Base-by-base conservation (phyloP, 352 stramenopile species). In the Globisporangium ultimum region DNA sequence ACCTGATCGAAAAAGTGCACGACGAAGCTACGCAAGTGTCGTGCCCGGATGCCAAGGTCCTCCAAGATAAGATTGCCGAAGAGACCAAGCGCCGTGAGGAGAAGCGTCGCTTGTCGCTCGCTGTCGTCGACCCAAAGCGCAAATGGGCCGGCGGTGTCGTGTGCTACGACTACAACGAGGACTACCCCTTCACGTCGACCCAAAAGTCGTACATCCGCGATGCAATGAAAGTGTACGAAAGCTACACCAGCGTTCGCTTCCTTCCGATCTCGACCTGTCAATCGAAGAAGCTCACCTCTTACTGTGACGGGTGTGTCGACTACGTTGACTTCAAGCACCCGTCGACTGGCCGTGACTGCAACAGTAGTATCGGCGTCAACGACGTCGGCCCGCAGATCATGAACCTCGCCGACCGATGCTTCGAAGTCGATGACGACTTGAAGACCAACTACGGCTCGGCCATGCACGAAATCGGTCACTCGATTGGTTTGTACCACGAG, bases 381-480 rank as follows among this genome's bases (percentile, higher is more conserved):
- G 65, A 76, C 38, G 72, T 78, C 2, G 79, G 81, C 0, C 57
- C 73, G 11, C 81, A 91, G 66, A 74, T 76, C 57, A 87, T 91
- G 77, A 84, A 87, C 65, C 70, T 91, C 4, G 76, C 81, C 2
- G 81, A 89, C 55, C 81, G 81, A 15, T 91, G 81, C 67, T 91
- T 91, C 50, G 78, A 89, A 57, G 74, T 81, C 52, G 81, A 92
- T 63, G 76, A 87, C 63, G 64, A 73, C 24, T 72, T 88, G 48
- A 90, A 90, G 70, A 80, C 78, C 18, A 78, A 82, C 52, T 90
- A 84, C 57, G 83, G 83, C 15, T 83, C 80, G 49, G 78, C 79
- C 64, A 89, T 93, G 76, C 83, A 93, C 69, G 84, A 93, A 56
- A 87, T 93, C 40, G 75, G 80, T n/a, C 84, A 93, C 67, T 75